Percentiles rank a stretch among this genome's conserved stretches.
These are phyloP conservation scores for Hemileccinum rubropunctum DNA, from an alignment of 768 basidiomycete genomes.

Conservation along the genomic window DNA sequence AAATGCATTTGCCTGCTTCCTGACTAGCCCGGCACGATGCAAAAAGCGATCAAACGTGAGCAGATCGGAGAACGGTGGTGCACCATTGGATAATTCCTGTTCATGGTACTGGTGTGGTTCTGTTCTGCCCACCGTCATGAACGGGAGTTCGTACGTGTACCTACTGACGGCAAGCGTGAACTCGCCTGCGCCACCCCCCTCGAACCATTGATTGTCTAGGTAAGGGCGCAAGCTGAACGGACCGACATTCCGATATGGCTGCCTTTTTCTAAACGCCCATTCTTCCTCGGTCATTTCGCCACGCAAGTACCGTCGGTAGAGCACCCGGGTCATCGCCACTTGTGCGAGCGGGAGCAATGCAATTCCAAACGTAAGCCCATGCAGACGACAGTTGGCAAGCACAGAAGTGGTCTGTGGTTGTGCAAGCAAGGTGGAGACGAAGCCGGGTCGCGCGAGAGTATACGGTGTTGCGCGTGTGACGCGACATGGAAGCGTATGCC, in stretches of 20 bases:
- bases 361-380: conserved; percentile 49
- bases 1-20: conserved; percentile 33
- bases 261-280: conserved; percentile 48
- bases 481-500: conserved; percentile 51
- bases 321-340: conserved; percentile 48
- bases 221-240: conserved; percentile 51
- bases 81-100: neutral
- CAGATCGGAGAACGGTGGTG: conserved; percentile 41
- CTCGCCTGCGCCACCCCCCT: conserved; percentile 42
- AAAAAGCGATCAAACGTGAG: conserved; percentile 47
- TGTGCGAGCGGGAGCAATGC: conserved; percentile 50
- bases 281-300: conserved; percentile 51
- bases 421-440: conserved; percentile 24
- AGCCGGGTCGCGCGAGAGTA: conserved; percentile 37
- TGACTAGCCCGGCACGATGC: conserved; percentile 37
- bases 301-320: conserved; percentile 45
- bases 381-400: conserved; percentile 37
- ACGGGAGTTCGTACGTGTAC: conserved; percentile 43
- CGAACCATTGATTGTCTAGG: conserved; percentile 46
- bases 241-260: conserved; percentile 50
- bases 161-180: conserved; percentile 45
- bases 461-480: conserved; percentile 34
- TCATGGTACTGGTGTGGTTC: neutral
- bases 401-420: conserved; percentile 31
- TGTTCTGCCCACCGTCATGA: conserved; percentile 40